Conservation (phyloP, 208 protist species). For the Herpetomonas tarakana region DNA sequence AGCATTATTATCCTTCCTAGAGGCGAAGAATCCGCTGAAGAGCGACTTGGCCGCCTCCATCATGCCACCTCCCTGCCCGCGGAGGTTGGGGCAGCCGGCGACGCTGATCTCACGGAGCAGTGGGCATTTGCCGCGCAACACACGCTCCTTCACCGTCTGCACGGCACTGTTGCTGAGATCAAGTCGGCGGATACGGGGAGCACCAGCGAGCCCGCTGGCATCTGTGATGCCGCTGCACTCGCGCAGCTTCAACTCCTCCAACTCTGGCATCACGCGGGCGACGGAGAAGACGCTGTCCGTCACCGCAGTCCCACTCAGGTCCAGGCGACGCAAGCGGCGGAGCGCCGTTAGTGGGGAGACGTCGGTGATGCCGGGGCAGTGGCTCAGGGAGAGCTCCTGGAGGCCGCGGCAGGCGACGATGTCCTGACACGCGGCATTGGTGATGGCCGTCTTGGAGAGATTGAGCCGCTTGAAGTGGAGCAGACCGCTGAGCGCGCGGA, state of each 20-base stretch:
- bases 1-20: background rate
- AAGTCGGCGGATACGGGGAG: slow-evolving; percentile 24
- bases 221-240: slow-evolving; percentile 19
- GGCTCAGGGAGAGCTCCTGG: slow-evolving; percentile 20
- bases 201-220: slow-evolving; percentile 13
- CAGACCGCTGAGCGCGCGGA: slow-evolving; percentile 7
- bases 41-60: slow-evolving; percentile 1
- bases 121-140: slow-evolving; percentile 9
- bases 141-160: slow-evolving; percentile 10
- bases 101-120: slow-evolving; percentile 26
- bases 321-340: slow-evolving; percentile 20
- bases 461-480: slow-evolving; percentile 20
- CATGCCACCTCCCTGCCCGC: slow-evolving; percentile 4
- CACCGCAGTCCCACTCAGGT: slow-evolving; percentile 19
- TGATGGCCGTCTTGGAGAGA: slow-evolving; percentile 20
- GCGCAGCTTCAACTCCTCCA: slow-evolving; percentile 22
- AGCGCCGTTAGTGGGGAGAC: slow-evolving; percentile 14
- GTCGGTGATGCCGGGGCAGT: slow-evolving; percentile 17
- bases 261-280: slow-evolving; percentile 12
- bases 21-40: slow-evolving; percentile 5
- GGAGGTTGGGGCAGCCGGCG: slow-evolving; percentile 14
- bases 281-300: slow-evolving; percentile 14
- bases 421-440: background rate
- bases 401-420: slow-evolving; percentile 11
- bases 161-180: slow-evolving; percentile 24